A percentile compares a stretch with the other conserved stretches of the same genome.
These are phyloP conservation scores for Phellinidium pouzarii DNA, from an alignment of 1,284 basidiomycete species.

Conservation along the genomic window DNA sequence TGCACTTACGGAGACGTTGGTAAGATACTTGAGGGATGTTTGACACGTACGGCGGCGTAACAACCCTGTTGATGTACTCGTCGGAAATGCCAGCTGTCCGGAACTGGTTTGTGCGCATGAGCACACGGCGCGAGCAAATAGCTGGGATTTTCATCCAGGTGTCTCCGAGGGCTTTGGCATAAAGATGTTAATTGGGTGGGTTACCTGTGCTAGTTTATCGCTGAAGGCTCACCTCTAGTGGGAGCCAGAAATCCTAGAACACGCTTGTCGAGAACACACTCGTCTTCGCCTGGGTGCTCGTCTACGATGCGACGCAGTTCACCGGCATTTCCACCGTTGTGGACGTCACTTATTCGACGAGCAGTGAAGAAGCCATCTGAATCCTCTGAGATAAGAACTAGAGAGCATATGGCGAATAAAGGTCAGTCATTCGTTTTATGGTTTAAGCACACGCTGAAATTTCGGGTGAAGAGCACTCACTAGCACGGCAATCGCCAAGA, in stretches of 20 bases:
- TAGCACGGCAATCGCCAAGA: slow-evolving; percentile 59
- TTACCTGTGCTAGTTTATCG: slow-evolving; percentile 9
- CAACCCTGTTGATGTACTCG: slow-evolving; percentile 40
- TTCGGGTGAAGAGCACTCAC: slow-evolving; percentile 30
- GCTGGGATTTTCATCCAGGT: slow-evolving; percentile 55
- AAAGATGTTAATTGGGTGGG: not conserved
- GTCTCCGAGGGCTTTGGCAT: slow-evolving; percentile 50
- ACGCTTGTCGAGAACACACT: slow-evolving; percentile 44
- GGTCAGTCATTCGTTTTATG: not conserved
- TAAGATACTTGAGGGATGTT: slow-evolving; percentile 46
- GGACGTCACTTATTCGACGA: slow-evolving; percentile 41
- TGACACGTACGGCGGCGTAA: slow-evolving; percentile 56
- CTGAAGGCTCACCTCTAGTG: slow-evolving; percentile 45
- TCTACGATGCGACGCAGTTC: slow-evolving; percentile 43
- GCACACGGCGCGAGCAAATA: slow-evolving; percentile 47
- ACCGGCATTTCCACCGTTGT: slow-evolving; percentile 44
- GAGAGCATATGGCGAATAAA: slow-evolving; percentile 5
- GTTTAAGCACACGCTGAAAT: slow-evolving; percentile 2
- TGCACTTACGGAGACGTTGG: slow-evolving; percentile 18
- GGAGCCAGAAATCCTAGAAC: slow-evolving; percentile 60
- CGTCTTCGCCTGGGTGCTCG: slow-evolving; percentile 50
- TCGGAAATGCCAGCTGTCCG: slow-evolving; percentile 29
- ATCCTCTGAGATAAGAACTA: slow-evolving; percentile 43
- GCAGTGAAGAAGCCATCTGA: slow-evolving; percentile 36
- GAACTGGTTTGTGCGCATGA: slow-evolving; percentile 45